These are phyloP conservation scores for Lineolata rhizophorae DNA, from an alignment of 495 filamentous ascomycete genomes.

Conservation along the genomic window DNA sequence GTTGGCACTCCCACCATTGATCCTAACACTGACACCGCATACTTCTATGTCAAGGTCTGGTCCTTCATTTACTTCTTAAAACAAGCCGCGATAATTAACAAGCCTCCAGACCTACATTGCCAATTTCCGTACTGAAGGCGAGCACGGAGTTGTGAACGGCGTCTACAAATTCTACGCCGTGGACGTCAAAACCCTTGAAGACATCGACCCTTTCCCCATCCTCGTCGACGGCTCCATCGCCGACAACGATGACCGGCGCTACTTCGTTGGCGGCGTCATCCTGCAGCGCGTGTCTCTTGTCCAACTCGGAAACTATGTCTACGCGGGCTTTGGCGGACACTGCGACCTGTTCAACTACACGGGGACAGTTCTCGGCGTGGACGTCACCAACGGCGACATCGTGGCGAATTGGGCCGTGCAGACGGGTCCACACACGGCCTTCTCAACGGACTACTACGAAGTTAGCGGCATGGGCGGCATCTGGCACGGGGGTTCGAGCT, in stretches of 20 bases:
- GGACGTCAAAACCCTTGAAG: conserved; percentile 15
- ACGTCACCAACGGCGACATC: conserved; percentile 13
- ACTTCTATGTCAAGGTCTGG: too few relatives aligned
- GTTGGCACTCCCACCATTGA: too few relatives aligned
- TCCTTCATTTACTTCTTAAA: too few relatives aligned
- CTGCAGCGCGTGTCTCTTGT: conserved; percentile 23
- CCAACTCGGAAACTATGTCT: conserved; percentile 17
- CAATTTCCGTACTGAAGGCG: conserved; percentile 13
- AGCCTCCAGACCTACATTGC: conserved; percentile 18
- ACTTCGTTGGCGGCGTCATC: conserved; percentile 23
- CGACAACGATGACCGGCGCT: conserved; percentile 19
- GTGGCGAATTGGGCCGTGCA: conserved; percentile 10
- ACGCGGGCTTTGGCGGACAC: conserved; percentile 23
- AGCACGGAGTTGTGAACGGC: conserved; percentile 4
- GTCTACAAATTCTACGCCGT: conserved; percentile 19
- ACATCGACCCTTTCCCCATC: conserved; percentile 19
- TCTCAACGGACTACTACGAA: conserved; percentile 10
- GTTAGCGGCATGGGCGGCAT: conserved; percentile 20
- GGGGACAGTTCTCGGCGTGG: conserved; percentile 18
- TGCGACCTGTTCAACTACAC: conserved; percentile 27
- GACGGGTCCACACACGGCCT: conserved; percentile 13
- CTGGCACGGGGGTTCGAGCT: conserved; percentile 22
- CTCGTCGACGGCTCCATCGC: conserved; percentile 19
- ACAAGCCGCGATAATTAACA: conserved; percentile 18
- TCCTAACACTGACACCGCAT: too few relatives aligned